These are phyloP conservation scores for Delphinella strobiligena DNA, from an alignment of 2,329 filamentous ascomycete species.

Conservation along the genomic window DNA sequence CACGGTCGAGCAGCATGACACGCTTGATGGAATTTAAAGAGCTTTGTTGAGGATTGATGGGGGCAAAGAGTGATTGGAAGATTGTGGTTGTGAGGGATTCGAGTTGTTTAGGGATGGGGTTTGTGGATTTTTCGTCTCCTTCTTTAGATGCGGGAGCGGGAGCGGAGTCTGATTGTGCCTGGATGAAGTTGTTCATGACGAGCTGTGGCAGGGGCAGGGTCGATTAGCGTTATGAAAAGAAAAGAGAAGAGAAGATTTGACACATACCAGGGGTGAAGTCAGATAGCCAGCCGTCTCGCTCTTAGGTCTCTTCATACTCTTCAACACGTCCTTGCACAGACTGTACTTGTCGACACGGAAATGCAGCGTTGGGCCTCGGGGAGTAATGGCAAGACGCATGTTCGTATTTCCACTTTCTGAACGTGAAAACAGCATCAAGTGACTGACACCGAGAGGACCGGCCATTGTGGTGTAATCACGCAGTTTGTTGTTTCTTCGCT, in stretches of 20 bases:
- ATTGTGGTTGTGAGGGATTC: conserved; percentile 86
- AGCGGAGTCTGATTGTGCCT: conserved; percentile 34
- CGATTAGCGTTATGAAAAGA: neutral
- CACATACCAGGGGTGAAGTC: conserved; percentile 62
- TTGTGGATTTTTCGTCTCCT: conserved; percentile 14
- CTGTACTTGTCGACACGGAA: conserved; percentile 94
- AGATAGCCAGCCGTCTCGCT: conserved; percentile 70
- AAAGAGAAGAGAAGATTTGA: neutral
- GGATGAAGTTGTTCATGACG: conserved; percentile 95
- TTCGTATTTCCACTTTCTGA: conserved; percentile 88
- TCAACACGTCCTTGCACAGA: conserved; percentile 78
- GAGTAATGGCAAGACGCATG: conserved; percentile 73
- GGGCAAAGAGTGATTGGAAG: conserved; percentile 92
- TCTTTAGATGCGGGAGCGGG: no score
- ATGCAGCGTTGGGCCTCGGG: conserved; percentile 82
- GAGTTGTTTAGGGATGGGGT: conserved; percentile 71
- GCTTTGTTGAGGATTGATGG: conserved; percentile 83
- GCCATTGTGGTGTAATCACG: conserved; percentile 94
- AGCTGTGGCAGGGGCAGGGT: conserved; percentile 37
- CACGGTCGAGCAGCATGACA: conserved; percentile 81
- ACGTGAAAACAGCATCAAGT: conserved; percentile 85
- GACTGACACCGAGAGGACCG: conserved; percentile 82
- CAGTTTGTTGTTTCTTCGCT: conserved; percentile 76
- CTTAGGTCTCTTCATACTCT: conserved; percentile 69
- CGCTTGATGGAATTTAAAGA: conserved; percentile 86